A percentile compares a stretch with the other conserved stretches of the same genome.
Evolutionary conservation across 2,329 filamentous ascomycete species (phyloP).

Genomic region (Penicillium sclerotiorum): DNA sequence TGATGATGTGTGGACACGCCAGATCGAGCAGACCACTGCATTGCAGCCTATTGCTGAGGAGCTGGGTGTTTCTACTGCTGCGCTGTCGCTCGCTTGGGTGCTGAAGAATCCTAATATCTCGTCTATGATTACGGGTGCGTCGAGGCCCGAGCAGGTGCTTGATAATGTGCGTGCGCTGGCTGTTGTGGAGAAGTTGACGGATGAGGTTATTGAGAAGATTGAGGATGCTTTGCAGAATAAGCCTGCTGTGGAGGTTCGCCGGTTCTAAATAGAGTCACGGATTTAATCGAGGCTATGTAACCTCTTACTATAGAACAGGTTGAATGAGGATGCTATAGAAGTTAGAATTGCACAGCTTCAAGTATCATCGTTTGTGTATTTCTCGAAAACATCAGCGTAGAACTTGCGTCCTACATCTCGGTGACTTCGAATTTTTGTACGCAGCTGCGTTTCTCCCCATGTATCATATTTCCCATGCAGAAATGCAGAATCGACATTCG

Average conservation of each 20-base stretch:
- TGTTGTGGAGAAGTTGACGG: slow-evolving; percentile 47
- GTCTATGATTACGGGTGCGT: slow-evolving; percentile 57
- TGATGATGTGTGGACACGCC: slow-evolving; percentile 40
- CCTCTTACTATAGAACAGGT: too few relatives aligned
- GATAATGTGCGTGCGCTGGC: slow-evolving; percentile 48
- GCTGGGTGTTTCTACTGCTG: slow-evolving; percentile 61
- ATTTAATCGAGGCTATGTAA: neutral
- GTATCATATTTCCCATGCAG: neutral
- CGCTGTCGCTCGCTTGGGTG: slow-evolving; percentile 59
- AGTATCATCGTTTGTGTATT: neutral
- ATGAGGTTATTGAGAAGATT: slow-evolving; percentile 52
- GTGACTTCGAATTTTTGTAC: neutral
- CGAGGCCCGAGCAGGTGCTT: slow-evolving; percentile 43
- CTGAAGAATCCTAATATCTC: slow-evolving; percentile 59
- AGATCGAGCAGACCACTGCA: slow-evolving; percentile 27
- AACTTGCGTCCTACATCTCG: neutral
- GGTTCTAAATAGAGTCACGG: slow-evolving; percentile 14
- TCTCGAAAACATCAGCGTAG: neutral
- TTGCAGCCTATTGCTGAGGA: slow-evolving; percentile 66
- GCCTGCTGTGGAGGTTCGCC: slow-evolving; percentile 19
- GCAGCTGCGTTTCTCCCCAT: neutral
- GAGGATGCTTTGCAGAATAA: slow-evolving; percentile 33
- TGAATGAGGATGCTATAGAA: neutral
- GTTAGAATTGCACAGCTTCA: neutral
- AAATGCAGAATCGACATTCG: neutral